Conservation (phyloP, 371 early-diverging fungal genomes). For the Mortierella sp. region DNA sequence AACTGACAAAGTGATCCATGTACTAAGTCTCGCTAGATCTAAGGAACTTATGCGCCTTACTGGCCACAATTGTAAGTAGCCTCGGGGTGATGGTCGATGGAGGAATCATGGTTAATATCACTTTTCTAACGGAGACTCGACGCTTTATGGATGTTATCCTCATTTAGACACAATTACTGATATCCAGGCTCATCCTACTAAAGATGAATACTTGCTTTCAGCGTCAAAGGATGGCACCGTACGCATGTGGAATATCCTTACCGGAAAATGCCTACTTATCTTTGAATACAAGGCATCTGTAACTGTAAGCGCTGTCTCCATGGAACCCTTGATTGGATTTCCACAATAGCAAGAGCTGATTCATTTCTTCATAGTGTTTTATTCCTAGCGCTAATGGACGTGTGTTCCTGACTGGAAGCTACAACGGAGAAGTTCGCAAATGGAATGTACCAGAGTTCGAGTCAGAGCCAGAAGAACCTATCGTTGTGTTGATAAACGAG, state of each 20-base stretch:
- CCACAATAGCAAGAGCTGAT: background rate
- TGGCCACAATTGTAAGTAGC: conserved; percentile 74
- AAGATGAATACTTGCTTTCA: conserved; percentile 77
- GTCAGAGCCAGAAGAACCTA: conserved; percentile 53
- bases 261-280: conserved; percentile 69
- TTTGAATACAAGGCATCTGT: conserved; percentile 75
- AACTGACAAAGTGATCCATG: conserved; percentile 69
- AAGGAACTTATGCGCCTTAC: conserved; percentile 70
- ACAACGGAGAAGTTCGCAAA: conserved; percentile 68
- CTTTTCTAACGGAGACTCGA: too few relatives aligned
- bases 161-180: conserved; percentile 70
- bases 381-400: conserved; percentile 63
- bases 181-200: conserved; percentile 78
- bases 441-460: conserved; percentile 68
- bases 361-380: conserved; percentile 62
- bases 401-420: conserved; percentile 67
- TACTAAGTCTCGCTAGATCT: conserved; percentile 81
- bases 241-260: conserved; percentile 90
- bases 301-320: conserved; percentile 59
- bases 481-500: conserved; percentile 28
- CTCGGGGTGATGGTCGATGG: background rate
- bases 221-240: conserved; percentile 88
- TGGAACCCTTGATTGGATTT: background rate
- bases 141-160: too few relatives aligned
- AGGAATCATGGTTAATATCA: background rate